Evolutionary conservation across 331 rosid species (phyloP).

Genomic region (Dryas integrifolia): DNA sequence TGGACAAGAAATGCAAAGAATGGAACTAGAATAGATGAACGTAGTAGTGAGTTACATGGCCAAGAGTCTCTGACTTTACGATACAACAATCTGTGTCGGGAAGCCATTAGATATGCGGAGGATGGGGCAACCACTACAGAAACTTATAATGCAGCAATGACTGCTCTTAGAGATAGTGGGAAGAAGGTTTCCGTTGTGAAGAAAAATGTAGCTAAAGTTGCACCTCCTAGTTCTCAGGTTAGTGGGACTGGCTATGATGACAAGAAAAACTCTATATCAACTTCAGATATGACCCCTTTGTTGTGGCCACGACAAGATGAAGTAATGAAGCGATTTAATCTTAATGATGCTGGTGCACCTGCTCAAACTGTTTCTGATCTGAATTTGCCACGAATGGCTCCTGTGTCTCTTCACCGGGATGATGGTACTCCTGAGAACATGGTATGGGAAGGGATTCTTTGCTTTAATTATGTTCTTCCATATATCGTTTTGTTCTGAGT

Average conservation of each 20-base stretch:
- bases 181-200: constrained; percentile 63
- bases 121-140: constrained; percentile 76
- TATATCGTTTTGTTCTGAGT: constrained; percentile 10
- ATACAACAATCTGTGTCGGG: constrained; percentile 69
- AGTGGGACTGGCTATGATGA: constrained; percentile 57
- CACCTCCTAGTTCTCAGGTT: constrained; percentile 55
- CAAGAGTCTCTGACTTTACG: constrained; percentile 66
- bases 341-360: constrained; percentile 65
- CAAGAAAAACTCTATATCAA: constrained; percentile 48
- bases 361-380: constrained; percentile 64
- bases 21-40: constrained; percentile 56
- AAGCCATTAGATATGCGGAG: constrained; percentile 82
- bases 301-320: constrained; percentile 92
- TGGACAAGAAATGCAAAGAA: constrained; percentile 90
- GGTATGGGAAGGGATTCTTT: constrained; percentile 40
- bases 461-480: constrained; percentile 13
- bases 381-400: constrained; percentile 86
- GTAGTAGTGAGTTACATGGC: constrained; percentile 50
- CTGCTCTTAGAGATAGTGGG: constrained; percentile 70
- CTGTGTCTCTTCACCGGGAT: constrained; percentile 81
- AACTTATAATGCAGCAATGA: constrained; percentile 68
- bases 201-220: constrained; percentile 67
- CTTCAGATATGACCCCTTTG: constrained; percentile 64
- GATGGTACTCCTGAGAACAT: constrained; percentile 71
- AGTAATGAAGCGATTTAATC: constrained; percentile 66